phyloP scores from a whole-genome alignment of 1,284 basidiomycete species.

The Pseudozyma pruni region DNA sequence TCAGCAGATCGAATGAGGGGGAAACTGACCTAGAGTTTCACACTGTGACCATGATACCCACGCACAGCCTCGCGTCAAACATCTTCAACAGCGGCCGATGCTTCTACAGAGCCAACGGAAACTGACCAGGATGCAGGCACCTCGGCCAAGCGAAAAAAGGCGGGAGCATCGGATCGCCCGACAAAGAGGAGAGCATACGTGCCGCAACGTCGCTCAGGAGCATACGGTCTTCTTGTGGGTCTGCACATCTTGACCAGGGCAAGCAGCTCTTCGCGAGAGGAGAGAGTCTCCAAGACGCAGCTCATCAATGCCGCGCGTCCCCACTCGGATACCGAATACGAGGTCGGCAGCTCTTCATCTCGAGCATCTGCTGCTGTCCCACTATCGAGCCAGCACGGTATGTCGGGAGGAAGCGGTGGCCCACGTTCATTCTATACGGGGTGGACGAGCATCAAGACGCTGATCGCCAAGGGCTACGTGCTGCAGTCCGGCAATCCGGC shows the following conservation, averaged over 20 bases:
- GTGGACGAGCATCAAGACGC: slow-evolving; percentile 66
- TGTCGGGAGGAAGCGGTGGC: slow-evolving; percentile 14
- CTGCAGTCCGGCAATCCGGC: slow-evolving; percentile 63
- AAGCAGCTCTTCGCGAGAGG: slow-evolving; percentile 10
- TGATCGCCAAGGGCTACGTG: slow-evolving; percentile 64
- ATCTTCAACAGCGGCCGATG: slow-evolving; percentile 2
- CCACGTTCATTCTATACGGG: slow-evolving; percentile 58
- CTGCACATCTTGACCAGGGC: slow-evolving; percentile 45
- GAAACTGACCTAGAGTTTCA: no score
- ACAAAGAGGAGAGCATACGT: slow-evolving; percentile 57
- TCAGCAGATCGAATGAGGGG: no score
- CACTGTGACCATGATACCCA: no score
- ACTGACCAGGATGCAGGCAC: not conserved
- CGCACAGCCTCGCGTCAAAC: slow-evolving; percentile 14
- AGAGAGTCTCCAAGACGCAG: slow-evolving; percentile 51
- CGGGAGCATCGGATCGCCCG: slow-evolving; percentile 17
- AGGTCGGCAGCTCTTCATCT: slow-evolving; percentile 29
- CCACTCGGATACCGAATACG: slow-evolving; percentile 61
- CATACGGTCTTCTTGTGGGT: slow-evolving; percentile 63
- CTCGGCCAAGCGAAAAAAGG: slow-evolving; percentile 14
- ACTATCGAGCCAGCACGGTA: slow-evolving; percentile 20
- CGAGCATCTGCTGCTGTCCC: slow-evolving; percentile 40
- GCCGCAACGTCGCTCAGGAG: slow-evolving; percentile 61
- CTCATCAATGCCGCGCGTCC: slow-evolving; percentile 61
- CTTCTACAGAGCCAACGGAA: not conserved